Evolutionary conservation across 1,284 basidiomycete genomes (phyloP), one percentile per base, ranked within the genome.

Genomic region (Microbotryomycetes sp.): DNA sequence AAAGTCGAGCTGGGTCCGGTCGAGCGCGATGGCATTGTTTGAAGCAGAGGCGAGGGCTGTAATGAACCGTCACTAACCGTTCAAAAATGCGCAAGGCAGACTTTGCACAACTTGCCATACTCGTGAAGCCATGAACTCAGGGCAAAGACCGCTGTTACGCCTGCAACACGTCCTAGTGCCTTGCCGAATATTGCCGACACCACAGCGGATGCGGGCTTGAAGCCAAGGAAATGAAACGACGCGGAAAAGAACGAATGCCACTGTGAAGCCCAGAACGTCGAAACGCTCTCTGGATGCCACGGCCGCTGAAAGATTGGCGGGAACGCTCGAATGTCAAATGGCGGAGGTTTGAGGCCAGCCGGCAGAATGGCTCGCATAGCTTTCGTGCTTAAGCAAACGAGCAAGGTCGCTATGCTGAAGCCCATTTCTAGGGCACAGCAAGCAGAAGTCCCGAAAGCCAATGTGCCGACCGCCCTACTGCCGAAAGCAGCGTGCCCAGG

Each of bases 201-300:
- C 13, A 67, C 23, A 0, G 45, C 52, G 15, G 49, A 47, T 2
- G 46, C 21, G 2, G 63, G 63, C 4, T 56, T 49, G 52, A 55
- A 65, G 2, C 53, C 66, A 49, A 65, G 59, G 56, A 59, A 59
- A n/a, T 55, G 58, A 57, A 67, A 67, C 0, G 66, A 60, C 1
- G 56, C 53, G 50, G 57, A 28, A 41, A 61, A 60, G 45, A 58
- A 63, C 26, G 53, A 48, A n/a, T 67, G 66, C 66, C 66, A 67
- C 41, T 61, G 59, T 18, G 51, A 26, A 4, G 50, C 27, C 66
- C 66, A 67, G 23, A 62, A 67, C 3, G 21, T 18, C 0, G 63
- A 51, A 9, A 65, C 66, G 21, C 47, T 56, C 5, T 52, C 26
- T 0, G 62, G 64, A 9, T 27, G 27, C 29, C 49, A 48, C 3